Evolutionary conservation across 2,329 filamentous ascomycete species (phyloP).

Genomic region (Pyrenophora graminea): DNA sequence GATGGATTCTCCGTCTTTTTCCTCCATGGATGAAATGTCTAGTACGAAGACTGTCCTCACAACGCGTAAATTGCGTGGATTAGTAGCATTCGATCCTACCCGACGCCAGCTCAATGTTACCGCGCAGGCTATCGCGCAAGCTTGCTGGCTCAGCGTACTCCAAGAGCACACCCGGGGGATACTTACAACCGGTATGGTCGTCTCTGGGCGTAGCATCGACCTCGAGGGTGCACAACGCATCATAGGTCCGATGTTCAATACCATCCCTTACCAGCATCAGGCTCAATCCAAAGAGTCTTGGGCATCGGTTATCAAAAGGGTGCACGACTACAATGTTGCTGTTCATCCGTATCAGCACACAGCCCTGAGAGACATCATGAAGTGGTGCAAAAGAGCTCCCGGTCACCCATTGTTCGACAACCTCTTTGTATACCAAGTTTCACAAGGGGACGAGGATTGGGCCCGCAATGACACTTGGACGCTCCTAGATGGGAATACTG

Average conservation of each 20-base stretch:
- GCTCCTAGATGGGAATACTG: conserved; percentile 43
- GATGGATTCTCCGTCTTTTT: conserved; percentile 39
- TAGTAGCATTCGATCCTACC: conserved; percentile 55
- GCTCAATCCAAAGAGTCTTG: conserved; percentile 57
- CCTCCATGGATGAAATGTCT: conserved; percentile 25
- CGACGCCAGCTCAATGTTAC: conserved; percentile 70
- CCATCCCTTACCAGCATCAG: conserved; percentile 70
- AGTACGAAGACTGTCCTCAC: conserved; percentile 26
- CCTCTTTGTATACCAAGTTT: conserved; percentile 78
- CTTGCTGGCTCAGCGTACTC: conserved; percentile 70
- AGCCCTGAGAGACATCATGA: conserved; percentile 76
- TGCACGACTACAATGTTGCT: conserved; percentile 72
- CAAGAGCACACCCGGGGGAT: conserved; percentile 54
- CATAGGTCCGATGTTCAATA: conserved; percentile 88
- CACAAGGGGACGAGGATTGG: conserved; percentile 26
- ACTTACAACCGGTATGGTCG: conserved; percentile 71
- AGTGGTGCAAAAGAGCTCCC: conserved; percentile 67
- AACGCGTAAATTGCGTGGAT: conserved; percentile 40
- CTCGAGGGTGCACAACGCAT: conserved; percentile 67
- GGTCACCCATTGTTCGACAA: conserved; percentile 68
- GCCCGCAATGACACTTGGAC: conserved; percentile 58
- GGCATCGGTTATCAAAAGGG: conserved; percentile 62
- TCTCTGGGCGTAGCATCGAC: conserved; percentile 76
- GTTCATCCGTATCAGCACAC: conserved; percentile 77
- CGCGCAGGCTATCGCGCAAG: conserved; percentile 77